phyloP scores from a whole-genome alignment of 139 green algal species.

The Auxenochlorella pyrenoidosa region DNA sequence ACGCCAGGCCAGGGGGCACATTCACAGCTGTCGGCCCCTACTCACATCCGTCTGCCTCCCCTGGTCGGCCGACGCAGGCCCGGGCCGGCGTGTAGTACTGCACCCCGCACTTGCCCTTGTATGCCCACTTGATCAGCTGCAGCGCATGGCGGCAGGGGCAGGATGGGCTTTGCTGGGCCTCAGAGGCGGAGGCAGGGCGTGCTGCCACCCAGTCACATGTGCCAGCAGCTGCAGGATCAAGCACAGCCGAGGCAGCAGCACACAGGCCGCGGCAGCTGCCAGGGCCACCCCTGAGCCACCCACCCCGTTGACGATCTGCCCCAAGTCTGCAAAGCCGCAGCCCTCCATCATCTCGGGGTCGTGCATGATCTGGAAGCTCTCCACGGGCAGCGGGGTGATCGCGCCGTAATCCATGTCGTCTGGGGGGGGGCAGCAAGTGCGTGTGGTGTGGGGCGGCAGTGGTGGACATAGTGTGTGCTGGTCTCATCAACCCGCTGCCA shows the following conservation, averaged over 20 bases:
- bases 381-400: background rate
- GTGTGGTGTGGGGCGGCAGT: too few species aligned
- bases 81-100: background rate
- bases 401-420: background rate
- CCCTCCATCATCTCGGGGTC: slow-evolving; percentile 12
- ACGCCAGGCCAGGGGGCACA: background rate
- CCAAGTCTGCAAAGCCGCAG: slow-evolving; percentile 25
- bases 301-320: background rate
- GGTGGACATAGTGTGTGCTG: too few species aligned
- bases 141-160: background rate
- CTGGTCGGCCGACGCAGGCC: background rate
- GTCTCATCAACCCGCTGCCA: too few species aligned
- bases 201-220: background rate
- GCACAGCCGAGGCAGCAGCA: background rate
- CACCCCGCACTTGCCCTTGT: slow-evolving; percentile 7
- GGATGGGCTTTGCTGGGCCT: background rate
- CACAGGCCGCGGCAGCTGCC: too few species aligned
- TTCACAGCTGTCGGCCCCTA: background rate
- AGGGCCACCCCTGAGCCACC: background rate
- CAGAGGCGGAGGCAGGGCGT: background rate
- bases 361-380: background rate
- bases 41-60: slow-evolving; percentile 20
- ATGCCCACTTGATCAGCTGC: slow-evolving; percentile 21
- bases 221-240: background rate
- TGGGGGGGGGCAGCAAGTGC: too few species aligned